Conservation (phyloP, 2,329 filamentous ascomycete genomes). For the Byssochlamys sp. region DNA sequence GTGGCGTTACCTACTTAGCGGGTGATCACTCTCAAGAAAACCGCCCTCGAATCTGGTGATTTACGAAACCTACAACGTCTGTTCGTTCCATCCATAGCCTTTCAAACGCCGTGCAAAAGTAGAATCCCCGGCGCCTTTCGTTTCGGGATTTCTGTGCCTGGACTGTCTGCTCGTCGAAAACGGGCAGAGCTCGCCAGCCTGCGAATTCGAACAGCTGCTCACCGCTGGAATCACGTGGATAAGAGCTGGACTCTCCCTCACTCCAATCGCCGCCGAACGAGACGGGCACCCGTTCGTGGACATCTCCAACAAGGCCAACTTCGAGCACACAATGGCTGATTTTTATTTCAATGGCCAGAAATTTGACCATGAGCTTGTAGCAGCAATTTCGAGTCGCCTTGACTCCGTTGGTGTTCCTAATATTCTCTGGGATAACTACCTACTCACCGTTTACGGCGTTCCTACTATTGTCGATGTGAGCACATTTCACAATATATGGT, state of each 20-base stretch:
- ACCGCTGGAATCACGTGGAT: background rate
- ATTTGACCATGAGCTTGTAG: constrained; percentile 10
- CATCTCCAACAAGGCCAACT: background rate
- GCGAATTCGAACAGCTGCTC: background rate
- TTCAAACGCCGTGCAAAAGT: background rate
- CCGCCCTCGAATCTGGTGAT: background rate
- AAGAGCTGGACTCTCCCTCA: background rate
- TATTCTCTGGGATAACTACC: constrained; percentile 20
- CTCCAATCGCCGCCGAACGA: background rate
- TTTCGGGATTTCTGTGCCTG: background rate
- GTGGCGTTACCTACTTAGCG: background rate
- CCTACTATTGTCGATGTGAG: constrained; percentile 14
- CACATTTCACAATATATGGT: background rate
- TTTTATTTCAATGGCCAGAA: constrained; percentile 4
- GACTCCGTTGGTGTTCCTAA: constrained; percentile 11
- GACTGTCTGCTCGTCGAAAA: background rate
- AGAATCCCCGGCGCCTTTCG: background rate
- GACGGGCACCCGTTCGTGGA: background rate
- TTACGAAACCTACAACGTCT: background rate
- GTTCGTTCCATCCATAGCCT: background rate
- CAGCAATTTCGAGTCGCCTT: constrained; percentile 14
- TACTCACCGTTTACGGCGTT: constrained; percentile 20
- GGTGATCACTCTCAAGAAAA: background rate
- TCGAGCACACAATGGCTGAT: background rate
- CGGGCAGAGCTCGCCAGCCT: background rate